These are phyloP conservation scores for Aspergillus japonicus DNA, from an alignment of 2,329 filamentous ascomycete genomes.

Conservation along the genomic window DNA sequence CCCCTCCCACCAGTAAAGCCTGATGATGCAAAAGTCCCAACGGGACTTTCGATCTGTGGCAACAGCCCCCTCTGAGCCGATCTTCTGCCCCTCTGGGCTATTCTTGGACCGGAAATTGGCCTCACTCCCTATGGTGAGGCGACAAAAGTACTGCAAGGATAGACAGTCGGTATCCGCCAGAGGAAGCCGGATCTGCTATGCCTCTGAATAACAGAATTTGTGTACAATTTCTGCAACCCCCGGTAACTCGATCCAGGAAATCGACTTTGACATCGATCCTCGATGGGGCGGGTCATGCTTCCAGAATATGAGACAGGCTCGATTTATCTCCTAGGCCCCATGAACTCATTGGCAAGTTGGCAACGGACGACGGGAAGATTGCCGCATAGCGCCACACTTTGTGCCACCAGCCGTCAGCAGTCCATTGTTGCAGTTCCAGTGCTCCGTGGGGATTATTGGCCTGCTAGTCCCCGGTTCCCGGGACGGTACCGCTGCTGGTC, in stretches of 20 bases:
- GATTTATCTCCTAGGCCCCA: constrained; percentile 7
- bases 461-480: neutral
- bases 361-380: constrained; percentile 18
- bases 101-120: constrained; percentile 7
- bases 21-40: constrained; percentile 10
- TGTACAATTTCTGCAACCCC: constrained; percentile 14
- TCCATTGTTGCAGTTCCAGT: constrained; percentile 14
- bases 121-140: constrained; percentile 11
- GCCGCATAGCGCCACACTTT: constrained; percentile 19
- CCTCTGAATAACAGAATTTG: constrained; percentile 8
- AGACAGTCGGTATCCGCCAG: constrained; percentile 5
- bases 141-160: constrained; percentile 20
- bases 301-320: constrained; percentile 10
- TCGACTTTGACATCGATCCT: constrained; percentile 7
- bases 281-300: neutral
- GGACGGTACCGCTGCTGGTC: neutral
- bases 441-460: constrained; percentile 4
- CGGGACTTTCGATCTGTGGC: constrained; percentile 1
- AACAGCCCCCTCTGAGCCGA: constrained; percentile 10
- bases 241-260: constrained; percentile 13
- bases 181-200: constrained; percentile 7
- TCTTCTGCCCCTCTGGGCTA: constrained; percentile 11
- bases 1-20: constrained; percentile 6
- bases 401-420: constrained; percentile 11
- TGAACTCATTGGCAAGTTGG: constrained; percentile 13